Base-by-base conservation (phyloP, 805 yeast species). In the Cephaloascus fragrans region DNA sequence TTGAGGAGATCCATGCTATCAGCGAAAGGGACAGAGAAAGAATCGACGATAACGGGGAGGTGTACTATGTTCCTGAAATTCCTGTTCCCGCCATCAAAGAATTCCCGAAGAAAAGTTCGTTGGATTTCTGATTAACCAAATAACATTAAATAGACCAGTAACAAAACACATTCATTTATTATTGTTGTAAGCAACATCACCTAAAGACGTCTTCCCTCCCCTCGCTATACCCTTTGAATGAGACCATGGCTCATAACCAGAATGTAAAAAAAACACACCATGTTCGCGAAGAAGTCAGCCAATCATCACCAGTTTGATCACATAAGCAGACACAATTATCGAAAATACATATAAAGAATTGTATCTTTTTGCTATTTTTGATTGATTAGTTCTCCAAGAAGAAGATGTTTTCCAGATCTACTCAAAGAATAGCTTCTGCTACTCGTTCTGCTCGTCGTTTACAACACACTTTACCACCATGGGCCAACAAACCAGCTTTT, bases 21-120 rank as follows among this genome's bases (percentile, higher is more conserved):
- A 80, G 84, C 46, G 96, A 87, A 49, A 75, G 75, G 47, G 96
- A 89, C 50, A 72, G 96, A 48, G 94, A 87, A 60, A 76, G 97
- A 59, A 62, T 83, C 41, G 90, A 89, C 55, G 97, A 89, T 32
- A 76, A 85, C 44, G 97, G 97, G 2, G 80, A 83, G 45, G 73
- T 85, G 9, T 90, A 86, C 50, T 68, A 75, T 44, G 70, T 85
- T 26, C 85, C 84, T 8, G 90, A 79, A 55, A 81, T 82, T 32
- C 87, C 90, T 1, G 67, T 69, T 18, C 96, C 96, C 1, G 58
- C 49, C 10, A 73, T 86, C 43, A 66, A 65, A 34, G 81, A 73
- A 6, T 84, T 85, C 61, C 79, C 85, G 14, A 67, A 59, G 51
- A 66, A 67, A 50, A 64, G 64, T 29, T 65, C 75, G 0, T 63